A percentile compares a stretch with the other conserved stretches of the same genome.
phyloP scores from a whole-genome alignment of 805 yeast genomes.

The Yarrowia deformans region DNA sequence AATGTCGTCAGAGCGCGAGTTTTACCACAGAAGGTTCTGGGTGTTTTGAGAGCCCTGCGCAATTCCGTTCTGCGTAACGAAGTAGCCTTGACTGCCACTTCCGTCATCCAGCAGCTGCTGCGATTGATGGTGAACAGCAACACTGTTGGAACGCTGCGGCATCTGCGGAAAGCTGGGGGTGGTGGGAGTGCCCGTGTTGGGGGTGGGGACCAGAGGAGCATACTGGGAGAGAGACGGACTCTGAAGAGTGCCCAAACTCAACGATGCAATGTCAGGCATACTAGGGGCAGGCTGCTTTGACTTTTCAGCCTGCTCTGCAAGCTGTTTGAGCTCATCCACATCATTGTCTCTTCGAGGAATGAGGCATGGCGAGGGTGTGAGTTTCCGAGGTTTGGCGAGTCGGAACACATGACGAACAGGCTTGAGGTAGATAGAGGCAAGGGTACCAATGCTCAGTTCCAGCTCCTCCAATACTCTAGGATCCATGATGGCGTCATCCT shows the following conservation, averaged over 20 bases:
- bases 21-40: constrained; percentile 22
- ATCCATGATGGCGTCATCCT: constrained; percentile 69
- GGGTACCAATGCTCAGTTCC: constrained; percentile 78
- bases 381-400: constrained; percentile 58
- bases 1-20: not conserved
- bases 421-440: constrained; percentile 83
- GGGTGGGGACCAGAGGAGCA: constrained; percentile 28
- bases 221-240: constrained; percentile 25
- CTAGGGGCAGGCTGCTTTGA: constrained; percentile 20
- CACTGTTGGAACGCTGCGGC: constrained; percentile 30
- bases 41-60: constrained; percentile 31
- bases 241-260: constrained; percentile 16
- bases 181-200: constrained; percentile 11
- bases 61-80: constrained; percentile 25
- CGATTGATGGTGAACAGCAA: constrained; percentile 23
- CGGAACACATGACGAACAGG: constrained; percentile 85
- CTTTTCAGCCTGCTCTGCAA: constrained; percentile 34
- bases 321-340: constrained; percentile 33
- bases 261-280: constrained; percentile 17
- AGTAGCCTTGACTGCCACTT: constrained; percentile 41
- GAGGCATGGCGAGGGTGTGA: constrained; percentile 61
- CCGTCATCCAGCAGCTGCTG: constrained; percentile 33
- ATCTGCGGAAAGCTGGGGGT: constrained; percentile 33
- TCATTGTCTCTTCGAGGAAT: constrained; percentile 45
- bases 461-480: constrained; percentile 77